A percentile compares a stretch with the other conserved stretches of the same genome.
phyloP scores from a whole-genome alignment of 2,329 filamentous ascomycete genomes.

The Fusarium pseudocircinatum region DNA sequence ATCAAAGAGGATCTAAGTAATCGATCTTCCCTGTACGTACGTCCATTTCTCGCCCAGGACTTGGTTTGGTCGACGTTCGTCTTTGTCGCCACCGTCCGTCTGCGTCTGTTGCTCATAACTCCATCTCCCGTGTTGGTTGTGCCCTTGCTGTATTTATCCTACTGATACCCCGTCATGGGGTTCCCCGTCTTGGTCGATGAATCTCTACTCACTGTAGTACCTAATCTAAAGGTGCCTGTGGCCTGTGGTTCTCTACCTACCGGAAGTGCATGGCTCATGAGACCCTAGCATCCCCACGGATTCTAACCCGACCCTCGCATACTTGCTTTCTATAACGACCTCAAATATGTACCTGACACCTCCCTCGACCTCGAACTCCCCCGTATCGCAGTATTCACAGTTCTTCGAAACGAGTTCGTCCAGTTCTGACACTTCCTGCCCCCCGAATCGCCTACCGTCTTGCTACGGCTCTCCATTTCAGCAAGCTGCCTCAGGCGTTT shows the following conservation, averaged over 20 bases:
- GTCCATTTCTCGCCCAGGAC: constrained; percentile 8
- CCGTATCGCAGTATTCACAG: constrained; percentile 48
- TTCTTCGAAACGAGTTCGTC: constrained; percentile 37
- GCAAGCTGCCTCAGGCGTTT: constrained; percentile 53
- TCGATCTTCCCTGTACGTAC: constrained; percentile 34
- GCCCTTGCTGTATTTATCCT: constrained; percentile 35
- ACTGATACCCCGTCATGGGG: constrained; percentile 32
- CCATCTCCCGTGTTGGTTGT: constrained; percentile 28
- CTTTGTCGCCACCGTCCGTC: constrained; percentile 38
- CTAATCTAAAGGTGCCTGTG: constrained; percentile 23
- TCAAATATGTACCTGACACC: constrained; percentile 61
- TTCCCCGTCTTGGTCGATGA: constrained; percentile 35
- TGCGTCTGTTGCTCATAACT: constrained; percentile 28
- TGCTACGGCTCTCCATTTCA: constrained; percentile 59
- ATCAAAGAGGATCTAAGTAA: constrained; percentile 40
- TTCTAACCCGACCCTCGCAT: constrained; percentile 38
- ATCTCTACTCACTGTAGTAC: constrained; percentile 33
- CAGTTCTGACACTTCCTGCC: constrained; percentile 46
- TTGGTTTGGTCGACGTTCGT: constrained; percentile 23
- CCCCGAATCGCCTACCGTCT: constrained; percentile 50
- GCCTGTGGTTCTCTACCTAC: constrained; percentile 26
- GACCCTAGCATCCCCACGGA: constrained; percentile 41
- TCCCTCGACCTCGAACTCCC: constrained; percentile 55
- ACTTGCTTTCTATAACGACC: constrained; percentile 37
- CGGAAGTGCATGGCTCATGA: constrained; percentile 38